Conservation (phyloP, 176 grass and related monocot genomes). For the Alopecurus myosuroides region DNA sequence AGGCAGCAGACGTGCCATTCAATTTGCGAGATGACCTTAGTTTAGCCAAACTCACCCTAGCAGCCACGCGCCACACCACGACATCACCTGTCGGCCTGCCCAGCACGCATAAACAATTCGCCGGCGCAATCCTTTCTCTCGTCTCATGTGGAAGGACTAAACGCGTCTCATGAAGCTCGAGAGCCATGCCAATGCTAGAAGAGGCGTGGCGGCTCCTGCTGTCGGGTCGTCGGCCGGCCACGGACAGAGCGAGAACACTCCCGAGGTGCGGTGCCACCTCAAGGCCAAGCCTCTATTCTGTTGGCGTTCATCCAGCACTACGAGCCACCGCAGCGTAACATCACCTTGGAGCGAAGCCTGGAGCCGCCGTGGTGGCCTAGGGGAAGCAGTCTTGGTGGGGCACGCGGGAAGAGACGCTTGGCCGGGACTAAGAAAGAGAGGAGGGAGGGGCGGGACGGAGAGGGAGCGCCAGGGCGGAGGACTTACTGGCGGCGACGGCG, state of each 20-base stretch:
- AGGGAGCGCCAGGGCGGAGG: too few relatives aligned
- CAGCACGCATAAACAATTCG: constrained; percentile 11
- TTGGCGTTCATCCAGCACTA: constrained; percentile 17
- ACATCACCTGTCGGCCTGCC: not conserved
- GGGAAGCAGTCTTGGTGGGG: constrained; percentile 74
- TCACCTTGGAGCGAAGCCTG: not conserved
- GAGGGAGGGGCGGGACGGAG: too few relatives aligned
- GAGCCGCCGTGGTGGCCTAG: constrained; percentile 25
- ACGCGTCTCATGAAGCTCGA: constrained; percentile 51
- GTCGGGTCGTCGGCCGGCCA: too few relatives aligned
- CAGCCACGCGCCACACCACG: not conserved
- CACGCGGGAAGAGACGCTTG: constrained; percentile 47
- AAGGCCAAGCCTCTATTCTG: constrained; percentile 54
- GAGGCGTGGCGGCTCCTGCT: not conserved
- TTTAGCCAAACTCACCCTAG: not conserved
- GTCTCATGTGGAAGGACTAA: constrained; percentile 65
- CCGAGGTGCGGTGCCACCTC: constrained; percentile 34
- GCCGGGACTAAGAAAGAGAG: too few relatives aligned
- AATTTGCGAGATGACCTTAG: not conserved
- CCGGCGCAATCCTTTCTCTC: not conserved
- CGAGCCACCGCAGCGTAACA: constrained; percentile 9
- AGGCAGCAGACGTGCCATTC: too few relatives aligned
- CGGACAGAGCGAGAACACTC: not conserved
- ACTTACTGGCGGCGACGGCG: too few relatives aligned
- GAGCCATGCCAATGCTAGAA: not conserved